Conservation (phyloP, 2,329 filamentous ascomycete species). For the Sordariomycetes sp. region DNA sequence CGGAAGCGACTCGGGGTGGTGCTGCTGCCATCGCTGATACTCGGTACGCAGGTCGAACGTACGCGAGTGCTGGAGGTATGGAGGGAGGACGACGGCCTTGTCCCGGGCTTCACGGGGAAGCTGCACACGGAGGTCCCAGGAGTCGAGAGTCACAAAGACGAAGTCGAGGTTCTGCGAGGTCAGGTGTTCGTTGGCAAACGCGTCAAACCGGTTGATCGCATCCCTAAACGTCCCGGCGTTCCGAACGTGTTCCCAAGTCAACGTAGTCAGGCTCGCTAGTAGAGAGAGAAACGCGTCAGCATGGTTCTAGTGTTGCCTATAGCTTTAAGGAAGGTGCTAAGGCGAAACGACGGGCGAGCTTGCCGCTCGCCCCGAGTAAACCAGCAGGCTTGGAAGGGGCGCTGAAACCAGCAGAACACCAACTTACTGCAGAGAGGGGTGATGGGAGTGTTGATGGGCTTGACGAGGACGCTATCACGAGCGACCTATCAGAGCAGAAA, state of each 20-base stretch:
- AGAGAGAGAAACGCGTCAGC: not conserved
- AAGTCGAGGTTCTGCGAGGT: slow-evolving; percentile 89
- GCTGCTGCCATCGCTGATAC: slow-evolving; percentile 97
- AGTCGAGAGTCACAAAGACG: slow-evolving; percentile 95
- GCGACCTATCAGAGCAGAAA: slow-evolving; percentile 53
- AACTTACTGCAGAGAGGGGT: slow-evolving; percentile 96
- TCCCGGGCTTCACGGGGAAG: slow-evolving; percentile 94
- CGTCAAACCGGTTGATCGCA: slow-evolving; percentile 88
- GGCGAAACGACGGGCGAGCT: not conserved
- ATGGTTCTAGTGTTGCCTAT: not conserved
- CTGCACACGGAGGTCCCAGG: slow-evolving; percentile 97
- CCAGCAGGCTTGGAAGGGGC: not conserved
- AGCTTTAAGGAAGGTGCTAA: not conserved
- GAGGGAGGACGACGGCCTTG: slow-evolving; percentile 92
- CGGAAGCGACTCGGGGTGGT: slow-evolving; percentile 93
- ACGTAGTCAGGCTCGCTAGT: slow-evolving; percentile 87
- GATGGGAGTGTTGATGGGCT: slow-evolving; percentile 97
- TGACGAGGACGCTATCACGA: slow-evolving; percentile 92
- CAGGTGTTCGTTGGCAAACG: slow-evolving; percentile 86
- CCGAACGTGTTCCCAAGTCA: slow-evolving; percentile 98
- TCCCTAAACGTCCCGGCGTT: slow-evolving; percentile 96
- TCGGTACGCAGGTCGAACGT: slow-evolving; percentile 96
- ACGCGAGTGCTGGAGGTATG: slow-evolving; percentile 94
- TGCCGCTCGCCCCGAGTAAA: not conserved
- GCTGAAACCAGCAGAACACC: not conserved